Evolutionary conservation across 148 eudicot genomes (phyloP).

Genomic region (Rhododendron mucronatum): DNA sequence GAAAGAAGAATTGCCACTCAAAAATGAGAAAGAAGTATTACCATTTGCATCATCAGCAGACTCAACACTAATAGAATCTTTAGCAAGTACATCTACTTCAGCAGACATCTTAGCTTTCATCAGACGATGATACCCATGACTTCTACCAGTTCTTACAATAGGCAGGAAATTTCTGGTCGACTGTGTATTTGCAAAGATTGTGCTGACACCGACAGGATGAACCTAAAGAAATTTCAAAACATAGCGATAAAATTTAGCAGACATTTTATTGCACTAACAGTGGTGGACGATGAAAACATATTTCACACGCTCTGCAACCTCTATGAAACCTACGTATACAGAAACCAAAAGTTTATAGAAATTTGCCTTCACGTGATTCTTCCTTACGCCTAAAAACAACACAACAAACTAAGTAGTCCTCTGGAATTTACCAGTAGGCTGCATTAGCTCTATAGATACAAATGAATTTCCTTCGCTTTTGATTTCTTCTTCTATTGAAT

Average conservation of each 20-base stretch:
- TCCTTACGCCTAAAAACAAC: neutral
- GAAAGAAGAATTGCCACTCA: slow-evolving; percentile 34
- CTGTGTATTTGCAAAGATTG: slow-evolving; percentile 13
- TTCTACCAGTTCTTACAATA: slow-evolving; percentile 24
- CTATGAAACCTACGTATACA: neutral
- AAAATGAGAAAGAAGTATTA: slow-evolving; percentile 21
- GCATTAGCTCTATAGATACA: neutral
- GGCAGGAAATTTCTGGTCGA: slow-evolving; percentile 19
- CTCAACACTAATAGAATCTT: slow-evolving; percentile 33
- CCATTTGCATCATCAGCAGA: slow-evolving; percentile 43
- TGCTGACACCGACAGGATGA: slow-evolving; percentile 22
- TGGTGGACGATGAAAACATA: neutral
- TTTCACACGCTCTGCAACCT: neutral
- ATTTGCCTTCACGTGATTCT: neutral
- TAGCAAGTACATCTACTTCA: slow-evolving; percentile 41
- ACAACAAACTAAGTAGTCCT: neutral
- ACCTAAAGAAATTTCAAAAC: slow-evolving; percentile 26
- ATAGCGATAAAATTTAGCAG: neutral
- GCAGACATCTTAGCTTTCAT: slow-evolving; percentile 42
- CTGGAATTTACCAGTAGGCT: neutral
- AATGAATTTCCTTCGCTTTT: neutral
- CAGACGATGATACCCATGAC: slow-evolving; percentile 21
- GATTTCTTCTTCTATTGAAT: neutral
- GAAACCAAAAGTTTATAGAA: neutral
- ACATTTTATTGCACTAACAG: neutral